A percentile compares a stretch with the other conserved stretches of the same genome.
Evolutionary conservation across 176 grass and related monocot genomes (phyloP).

Genomic region (Paspalum notatum): DNA sequence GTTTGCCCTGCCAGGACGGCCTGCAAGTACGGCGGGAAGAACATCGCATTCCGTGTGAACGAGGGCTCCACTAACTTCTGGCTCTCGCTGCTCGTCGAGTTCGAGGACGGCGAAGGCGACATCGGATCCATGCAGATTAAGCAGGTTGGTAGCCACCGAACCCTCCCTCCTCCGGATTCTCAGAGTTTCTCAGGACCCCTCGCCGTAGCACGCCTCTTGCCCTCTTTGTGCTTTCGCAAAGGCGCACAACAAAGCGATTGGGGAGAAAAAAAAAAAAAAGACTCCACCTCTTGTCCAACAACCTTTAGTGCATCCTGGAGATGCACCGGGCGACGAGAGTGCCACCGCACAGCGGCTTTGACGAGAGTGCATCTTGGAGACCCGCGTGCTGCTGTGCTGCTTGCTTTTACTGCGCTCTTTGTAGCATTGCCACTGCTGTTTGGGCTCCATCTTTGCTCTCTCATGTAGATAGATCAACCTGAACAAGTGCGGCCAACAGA

Average conservation of each 20-base stretch:
- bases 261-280: background rate
- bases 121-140: conserved; percentile 95
- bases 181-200: too few relatives aligned
- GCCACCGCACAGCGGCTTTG: background rate
- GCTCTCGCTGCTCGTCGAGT: conserved; percentile 94
- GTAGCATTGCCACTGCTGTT: background rate
- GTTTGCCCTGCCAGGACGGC: conserved; percentile 58
- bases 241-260: background rate
- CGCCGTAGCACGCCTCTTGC: background rate
- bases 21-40: conserved; percentile 88
- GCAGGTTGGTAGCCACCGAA: conserved; percentile 67
- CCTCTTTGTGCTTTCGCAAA: background rate
- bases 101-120: conserved; percentile 92
- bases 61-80: conserved; percentile 93
- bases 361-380: conserved; percentile 25
- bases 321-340: conserved; percentile 18
- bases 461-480: background rate
- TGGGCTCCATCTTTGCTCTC: background rate
- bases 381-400: conserved; percentile 7
- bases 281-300: conserved; percentile 6
- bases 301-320: background rate
- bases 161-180: too few relatives aligned
- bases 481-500: background rate
- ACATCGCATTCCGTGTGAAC: conserved; percentile 88
- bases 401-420: conserved; percentile 24